phyloP scores from a whole-genome alignment of 208 protist genomes.

The Plasmodiophora brassicae region DNA sequence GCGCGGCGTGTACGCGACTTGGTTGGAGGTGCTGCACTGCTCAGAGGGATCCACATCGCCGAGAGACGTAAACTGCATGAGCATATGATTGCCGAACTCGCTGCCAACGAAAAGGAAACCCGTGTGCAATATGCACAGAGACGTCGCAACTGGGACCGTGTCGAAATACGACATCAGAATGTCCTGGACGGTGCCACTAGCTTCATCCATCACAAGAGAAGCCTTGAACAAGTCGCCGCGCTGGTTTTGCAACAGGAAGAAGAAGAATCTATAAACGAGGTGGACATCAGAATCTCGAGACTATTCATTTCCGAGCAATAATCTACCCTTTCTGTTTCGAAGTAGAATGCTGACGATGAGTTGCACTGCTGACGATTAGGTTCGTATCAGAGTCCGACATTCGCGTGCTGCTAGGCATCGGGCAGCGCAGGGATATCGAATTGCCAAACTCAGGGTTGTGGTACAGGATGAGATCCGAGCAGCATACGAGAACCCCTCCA shows the following conservation, averaged over 20 bases:
- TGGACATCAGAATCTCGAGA: no score
- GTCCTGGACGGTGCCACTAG: slow-evolving; percentile 12
- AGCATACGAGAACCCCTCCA: slow-evolving; percentile 90
- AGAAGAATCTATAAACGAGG: slow-evolving; percentile 43
- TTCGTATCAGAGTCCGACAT: no score
- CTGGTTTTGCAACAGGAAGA: slow-evolving; percentile 82
- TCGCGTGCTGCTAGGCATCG: no score
- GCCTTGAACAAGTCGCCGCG: slow-evolving; percentile 94
- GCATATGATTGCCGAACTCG: slow-evolving; percentile 84
- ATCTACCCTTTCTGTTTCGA: slow-evolving; percentile 33
- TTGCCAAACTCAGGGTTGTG: slow-evolving; percentile 4
- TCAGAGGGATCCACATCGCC: neutral
- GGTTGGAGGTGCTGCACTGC: neutral
- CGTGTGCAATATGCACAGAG: slow-evolving; percentile 79
- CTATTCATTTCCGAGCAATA: neutral
- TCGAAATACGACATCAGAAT: slow-evolving; percentile 86
- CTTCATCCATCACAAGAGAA: neutral
- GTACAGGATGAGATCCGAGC: slow-evolving; percentile 26
- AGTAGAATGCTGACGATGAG: no score
- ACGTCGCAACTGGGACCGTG: slow-evolving; percentile 78
- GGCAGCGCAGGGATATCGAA: neutral
- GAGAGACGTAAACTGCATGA: slow-evolving; percentile 70
- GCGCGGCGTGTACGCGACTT: slow-evolving; percentile 51
- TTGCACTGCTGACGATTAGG: neutral
- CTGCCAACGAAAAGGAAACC: slow-evolving; percentile 90